Evolutionary conservation across 352 stramenopile species (phyloP), one percentile per base, ranked within the genome.

Genomic region (Blastocystis sp.): DNA sequence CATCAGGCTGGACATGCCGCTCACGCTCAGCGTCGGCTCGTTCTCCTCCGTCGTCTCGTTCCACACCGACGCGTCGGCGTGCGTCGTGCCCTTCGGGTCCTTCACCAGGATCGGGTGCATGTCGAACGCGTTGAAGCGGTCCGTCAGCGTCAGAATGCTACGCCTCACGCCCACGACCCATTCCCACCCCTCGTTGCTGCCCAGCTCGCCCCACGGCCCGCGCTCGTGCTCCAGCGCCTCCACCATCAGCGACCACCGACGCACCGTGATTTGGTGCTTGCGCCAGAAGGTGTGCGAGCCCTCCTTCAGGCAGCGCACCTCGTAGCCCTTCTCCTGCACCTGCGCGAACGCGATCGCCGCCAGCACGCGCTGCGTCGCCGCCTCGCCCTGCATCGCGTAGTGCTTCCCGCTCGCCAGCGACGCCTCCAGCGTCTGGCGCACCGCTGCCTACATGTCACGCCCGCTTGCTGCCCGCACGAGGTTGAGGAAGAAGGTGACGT

Each of bases 241-340:
- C 38, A 84, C 74, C 40, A 84, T 84, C 52, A 21, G 7, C n/a
- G 45, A 48, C 74, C 74, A 84, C 21, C 61, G 74, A 11, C 66
- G 65, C 48, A 84, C 60, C 2, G 60, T 67, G 60, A 84, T 84
- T 56, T 84, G 74, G 61, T 84, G 74, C 21, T 84, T 66, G 21
- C 74, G 34, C 74, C 74, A 84, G 74, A 69, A 84, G 23, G 41
- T 84, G 45, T 84, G 74, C 38, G 74, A 84, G 23, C 56, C 74
- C 3, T 62, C 52, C 60, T 62, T 62, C 53, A 84, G 41, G 11
- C 21, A 67, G 23, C 52, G 56, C 41, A 69, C 40, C 38, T 84
- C 74, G 41, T 67, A 84, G 14, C 28, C 34, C 61, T 34, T 84
- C 60, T 84, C 74, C 9, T 84, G 74, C n/a, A 21, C 21, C 74